Conservation (phyloP, 1,139 yeast genomes). For the Candida sp. region DNA sequence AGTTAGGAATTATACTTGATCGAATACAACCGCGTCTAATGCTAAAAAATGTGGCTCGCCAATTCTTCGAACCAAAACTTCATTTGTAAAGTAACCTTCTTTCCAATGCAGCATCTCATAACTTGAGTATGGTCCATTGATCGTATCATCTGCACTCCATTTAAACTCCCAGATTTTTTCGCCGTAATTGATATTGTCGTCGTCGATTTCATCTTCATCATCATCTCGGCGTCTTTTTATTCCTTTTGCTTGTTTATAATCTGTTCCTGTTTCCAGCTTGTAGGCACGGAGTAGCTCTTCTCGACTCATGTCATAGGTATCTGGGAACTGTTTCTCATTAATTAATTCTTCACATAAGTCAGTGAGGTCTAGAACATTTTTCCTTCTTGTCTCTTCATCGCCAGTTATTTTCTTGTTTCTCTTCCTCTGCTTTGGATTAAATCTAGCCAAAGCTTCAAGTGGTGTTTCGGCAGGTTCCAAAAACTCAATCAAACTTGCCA, state of each 20-base stretch:
- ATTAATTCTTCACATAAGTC: constrained; percentile 47
- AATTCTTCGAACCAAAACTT: constrained; percentile 39
- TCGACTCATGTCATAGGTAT: constrained; percentile 52
- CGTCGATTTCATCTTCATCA: constrained; percentile 12
- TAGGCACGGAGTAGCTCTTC: constrained; percentile 60
- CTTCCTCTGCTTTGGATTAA: constrained; percentile 24
- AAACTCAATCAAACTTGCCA: constrained; percentile 34
- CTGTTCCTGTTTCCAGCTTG: constrained; percentile 47
- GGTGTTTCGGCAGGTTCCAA: constrained; percentile 65
- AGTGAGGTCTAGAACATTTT: constrained; percentile 39
- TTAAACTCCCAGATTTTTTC: constrained; percentile 56
- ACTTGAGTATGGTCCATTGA: constrained; percentile 59
- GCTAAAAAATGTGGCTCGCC: constrained; percentile 27
- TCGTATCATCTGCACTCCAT: constrained; percentile 49
- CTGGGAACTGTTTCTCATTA: constrained; percentile 32
- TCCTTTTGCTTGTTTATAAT: constrained; percentile 18
- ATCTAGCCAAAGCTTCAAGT: constrained; percentile 54
- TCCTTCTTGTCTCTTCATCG: constrained; percentile 19
- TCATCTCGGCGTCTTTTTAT: constrained; percentile 15
- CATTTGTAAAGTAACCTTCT: constrained; percentile 49
- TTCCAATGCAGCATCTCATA: constrained; percentile 63
- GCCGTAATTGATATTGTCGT: constrained; percentile 19
- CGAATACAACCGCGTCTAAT: constrained; percentile 21
- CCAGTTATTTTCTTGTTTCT: constrained; percentile 8
- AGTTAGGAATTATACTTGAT: constrained; percentile 4